Evolutionary conservation across 2,329 filamentous ascomycete genomes (phyloP), one percentile per base, ranked within the genome.

Genomic region (Alternaria tenuissima): DNA sequence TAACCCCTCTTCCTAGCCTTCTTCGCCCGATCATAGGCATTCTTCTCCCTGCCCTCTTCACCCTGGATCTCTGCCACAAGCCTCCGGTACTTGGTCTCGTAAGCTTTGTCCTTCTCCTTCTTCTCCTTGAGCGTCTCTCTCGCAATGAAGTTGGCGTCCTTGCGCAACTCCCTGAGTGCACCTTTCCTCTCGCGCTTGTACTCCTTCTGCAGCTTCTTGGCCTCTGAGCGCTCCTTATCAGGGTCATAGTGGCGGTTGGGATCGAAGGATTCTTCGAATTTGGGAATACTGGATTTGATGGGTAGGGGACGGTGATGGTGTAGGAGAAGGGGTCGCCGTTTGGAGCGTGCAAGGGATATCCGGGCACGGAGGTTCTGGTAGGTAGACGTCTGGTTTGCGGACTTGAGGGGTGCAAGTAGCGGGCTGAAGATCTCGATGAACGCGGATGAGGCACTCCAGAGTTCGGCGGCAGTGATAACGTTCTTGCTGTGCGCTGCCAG

Each of bases 241-340:
- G 93, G 93, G 76, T 99, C 96, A 86, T 99, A 98, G 85, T 98
- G 95, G 82, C 93, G 94, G 82, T 91, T 88, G 3, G 95, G 95
- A 78, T 96, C 95, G 86, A 93, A 99, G 59, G 87, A 86, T 77
- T 97, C 94, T 81, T 98, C 95, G 81, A 98, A 99, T 79, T 96
- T 97, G 79, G 95, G 95, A 47, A 97, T 88, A 59, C 87, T 89
- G 7, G 88, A 89, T 79, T 94, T 94, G 83, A 98, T 96, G 22
- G 95, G 90, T 3, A 96, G 86, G 0, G 94, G 93, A 0, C 87
- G 86, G 83, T 99, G 95, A 80, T 95, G 87, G 81, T 99, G 95
- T 3, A 99, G 87, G 71, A 93, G 87, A 30, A 98, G 87, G 2
- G 93, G 92, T 8, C 91, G 89, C 39, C 94, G 92, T 42, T 85